Conservation (phyloP, 768 basidiomycete species). For the Mrakia hoshinonis region DNA sequence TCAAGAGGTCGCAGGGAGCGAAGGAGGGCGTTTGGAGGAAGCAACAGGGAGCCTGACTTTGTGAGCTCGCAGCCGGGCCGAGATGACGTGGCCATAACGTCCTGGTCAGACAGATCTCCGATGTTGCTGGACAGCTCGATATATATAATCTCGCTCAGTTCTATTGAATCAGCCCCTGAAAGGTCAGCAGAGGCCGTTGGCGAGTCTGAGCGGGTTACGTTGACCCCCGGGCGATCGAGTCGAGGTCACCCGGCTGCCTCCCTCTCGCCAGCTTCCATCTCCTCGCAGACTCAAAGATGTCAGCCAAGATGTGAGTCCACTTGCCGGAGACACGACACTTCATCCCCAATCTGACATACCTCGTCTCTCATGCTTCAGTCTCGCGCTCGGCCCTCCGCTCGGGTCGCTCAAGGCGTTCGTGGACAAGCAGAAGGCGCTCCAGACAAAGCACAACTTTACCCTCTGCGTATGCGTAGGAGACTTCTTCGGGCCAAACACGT, state of each 20-base stretch:
- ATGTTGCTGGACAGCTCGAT: too few relatives aligned
- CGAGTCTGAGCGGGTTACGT: background rate
- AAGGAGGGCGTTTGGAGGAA: too few relatives aligned
- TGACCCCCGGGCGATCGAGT: too few relatives aligned
- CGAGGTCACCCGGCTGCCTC: background rate
- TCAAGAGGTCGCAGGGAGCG: too few relatives aligned
- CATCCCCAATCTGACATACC: background rate
- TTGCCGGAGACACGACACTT: too few relatives aligned
- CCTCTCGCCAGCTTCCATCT: background rate
- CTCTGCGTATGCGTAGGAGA: constrained; percentile 22
- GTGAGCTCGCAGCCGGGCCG: too few relatives aligned
- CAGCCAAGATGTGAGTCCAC: constrained; percentile 11
- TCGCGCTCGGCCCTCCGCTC: constrained; percentile 26
- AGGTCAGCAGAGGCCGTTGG: background rate
- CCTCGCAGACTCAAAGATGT: background rate
- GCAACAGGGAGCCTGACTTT: too few relatives aligned
- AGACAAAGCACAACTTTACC: constrained; percentile 26
- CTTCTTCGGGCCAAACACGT: constrained; percentile 13
- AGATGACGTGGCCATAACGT: too few relatives aligned
- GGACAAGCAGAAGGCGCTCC: constrained; percentile 23
- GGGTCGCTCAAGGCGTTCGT: constrained; percentile 16
- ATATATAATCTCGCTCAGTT: too few relatives aligned
- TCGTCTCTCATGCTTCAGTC: background rate
- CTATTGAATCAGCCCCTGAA: too few relatives aligned
- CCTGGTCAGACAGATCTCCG: too few relatives aligned